Base-by-base conservation (phyloP, 2,329 filamentous ascomycete genomes). In the Fusarium tuaranense region DNA sequence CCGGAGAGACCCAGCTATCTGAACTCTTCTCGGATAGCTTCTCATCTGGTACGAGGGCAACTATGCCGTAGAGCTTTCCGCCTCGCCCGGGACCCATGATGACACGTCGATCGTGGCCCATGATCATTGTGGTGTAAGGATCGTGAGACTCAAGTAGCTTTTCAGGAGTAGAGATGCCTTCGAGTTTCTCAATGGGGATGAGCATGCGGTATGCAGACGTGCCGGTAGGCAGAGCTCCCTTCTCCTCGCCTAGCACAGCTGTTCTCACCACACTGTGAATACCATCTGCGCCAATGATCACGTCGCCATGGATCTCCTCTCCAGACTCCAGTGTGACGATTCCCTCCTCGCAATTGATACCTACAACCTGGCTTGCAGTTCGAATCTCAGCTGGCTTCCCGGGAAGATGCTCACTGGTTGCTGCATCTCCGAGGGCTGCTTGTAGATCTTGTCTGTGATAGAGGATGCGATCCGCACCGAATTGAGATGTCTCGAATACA, bases 121-220 rank as follows among this genome's bases (percentile, higher is more conserved):
- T 73, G 14, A 77, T 69, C 74, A 77, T 77, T 22, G 74, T 64
- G 1, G 75, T 77, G 18, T 59, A 69, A 2, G 75, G 74, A 1
- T 72, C 66, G 0, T 27, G 22, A 5, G 62, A 51, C 20, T 75
- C 64, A 0, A 77, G 27, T 1, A 77, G 59, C 20, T 74, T 71
- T 4, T 61, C 36, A 1, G 70, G 72, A 3, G 65, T n/a, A 13
- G 72, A 62, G 0, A 75, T 9, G 5, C 48, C 61, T 25, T 60
- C 39, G 1, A 77, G 41, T 2, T 67, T 77, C 27, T 77, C 68
- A 1, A 63, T 65, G 8, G 75, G 74, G 5, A 77, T 73, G 4
- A 77, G 68, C 70, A 77, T 77, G 6, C 75, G 65, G 38, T 77
- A 77, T 13, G 75, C 75, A 6, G 75, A 77, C 1, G 69, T 77